Conservation (phyloP, 164 flowering plant species). For the Chimonanthus praecox region DNA sequence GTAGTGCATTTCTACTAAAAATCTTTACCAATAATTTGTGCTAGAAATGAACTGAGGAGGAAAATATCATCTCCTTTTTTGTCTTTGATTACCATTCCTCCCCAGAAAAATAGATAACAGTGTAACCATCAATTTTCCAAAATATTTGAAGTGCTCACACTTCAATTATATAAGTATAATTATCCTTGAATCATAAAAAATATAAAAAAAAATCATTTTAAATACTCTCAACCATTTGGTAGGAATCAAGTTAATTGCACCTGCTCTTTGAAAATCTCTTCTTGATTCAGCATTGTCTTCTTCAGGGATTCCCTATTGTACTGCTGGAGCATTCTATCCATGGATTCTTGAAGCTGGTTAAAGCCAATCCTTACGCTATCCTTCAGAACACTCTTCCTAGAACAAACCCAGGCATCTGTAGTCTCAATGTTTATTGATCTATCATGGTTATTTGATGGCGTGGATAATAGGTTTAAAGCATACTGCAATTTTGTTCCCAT, state of each 20-base stretch:
- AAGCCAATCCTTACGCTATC: conserved; percentile 9
- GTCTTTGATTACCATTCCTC: too few species aligned
- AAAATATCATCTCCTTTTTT: too few species aligned
- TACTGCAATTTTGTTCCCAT: conserved; percentile 55
- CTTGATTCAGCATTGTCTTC: conserved; percentile 34
- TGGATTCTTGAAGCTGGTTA: conserved; percentile 22
- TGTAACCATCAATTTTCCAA: too few species aligned
- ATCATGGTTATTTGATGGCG: conserved; percentile 13
- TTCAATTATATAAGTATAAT: too few species aligned
- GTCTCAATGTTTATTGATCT: conserved; percentile 8
- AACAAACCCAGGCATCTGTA: conserved; percentile 21
- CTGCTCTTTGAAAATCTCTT: conserved; percentile 63
- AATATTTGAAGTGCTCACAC: too few species aligned
- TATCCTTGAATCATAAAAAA: too few species aligned
- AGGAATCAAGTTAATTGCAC: conserved; percentile 16
- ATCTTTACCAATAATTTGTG: too few species aligned
- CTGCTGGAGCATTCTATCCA: conserved; percentile 38
- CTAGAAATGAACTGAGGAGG: too few species aligned
- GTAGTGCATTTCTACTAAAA: too few species aligned
- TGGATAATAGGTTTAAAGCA: conserved; percentile 26
- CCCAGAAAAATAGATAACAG: too few species aligned
- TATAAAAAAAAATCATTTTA: too few species aligned
- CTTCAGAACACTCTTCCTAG: conserved; percentile 10
- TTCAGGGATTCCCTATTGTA: conserved; percentile 19
- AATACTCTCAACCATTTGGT: too few species aligned